Evolutionary conservation across 1,284 basidiomycete species (phyloP), one percentile per base, ranked within the genome.

Genomic region (Marasmius fiardii): DNA sequence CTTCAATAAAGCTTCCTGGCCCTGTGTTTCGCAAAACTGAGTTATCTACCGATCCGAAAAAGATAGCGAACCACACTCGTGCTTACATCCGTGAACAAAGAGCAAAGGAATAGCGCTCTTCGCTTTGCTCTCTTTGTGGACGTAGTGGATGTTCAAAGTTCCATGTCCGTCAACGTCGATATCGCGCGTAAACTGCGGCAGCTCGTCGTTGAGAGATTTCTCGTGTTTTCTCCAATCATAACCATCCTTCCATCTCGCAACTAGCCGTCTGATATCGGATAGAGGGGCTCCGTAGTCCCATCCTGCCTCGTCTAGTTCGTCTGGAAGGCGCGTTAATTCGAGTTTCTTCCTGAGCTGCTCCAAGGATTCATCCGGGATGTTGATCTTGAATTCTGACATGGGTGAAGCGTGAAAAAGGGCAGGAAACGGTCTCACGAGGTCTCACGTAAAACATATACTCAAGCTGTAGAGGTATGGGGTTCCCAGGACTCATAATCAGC

Each of bases 1-100:
- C 76, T 67, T 86, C 83, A 37, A 80, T 61, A 61, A 85, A 83
- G 54, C 74, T 71, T 34, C 83, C 82, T 0, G 83, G 83, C 83
- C 84, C 84, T 85, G 34, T 21, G 3, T 8, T 18, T 28, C 21
- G 7, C n/a, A 4, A 10, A 24, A 16, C 8, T 26, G 23, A 45
- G 31, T 41, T 18, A 31, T 2, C 10, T 18, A n/a, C 16, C 8
- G 12, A 44, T 28, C 52, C 18, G n/a, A 18, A 16, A 49, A n/a
- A n/a, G n/a, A n/a, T n/a, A n/a, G n/a, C 24, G n/a, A 14, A 23
- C 7, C 10, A 41, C 45, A 31, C 4, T 26, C 3, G 14, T 7
- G 71, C 74, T 58, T 56, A 79, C 79, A 82, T 20, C 79, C 79
- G 61, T 82, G 80, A 6, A 80, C 73, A 58, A 81, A 81, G 5